These are phyloP conservation scores for Begonia fuchsioides DNA, from an alignment of 306 rosid genomes.

Conservation along the genomic window DNA sequence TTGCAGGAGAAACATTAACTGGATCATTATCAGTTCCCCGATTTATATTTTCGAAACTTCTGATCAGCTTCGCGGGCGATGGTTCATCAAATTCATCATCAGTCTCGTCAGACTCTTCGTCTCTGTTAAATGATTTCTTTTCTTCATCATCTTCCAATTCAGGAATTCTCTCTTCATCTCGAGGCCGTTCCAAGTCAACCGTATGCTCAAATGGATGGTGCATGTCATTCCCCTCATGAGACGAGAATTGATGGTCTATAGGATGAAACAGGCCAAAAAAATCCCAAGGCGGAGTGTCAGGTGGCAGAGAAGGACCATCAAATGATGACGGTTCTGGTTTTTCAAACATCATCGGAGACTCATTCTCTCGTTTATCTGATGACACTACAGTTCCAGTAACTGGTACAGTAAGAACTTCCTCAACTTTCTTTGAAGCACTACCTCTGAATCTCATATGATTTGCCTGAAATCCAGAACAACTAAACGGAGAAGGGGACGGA, in stretches of 20 bases:
- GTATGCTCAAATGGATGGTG: constrained; percentile 26
- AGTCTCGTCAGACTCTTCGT: constrained; percentile 57
- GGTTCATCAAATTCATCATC: constrained; percentile 89
- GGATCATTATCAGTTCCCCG: constrained; percentile 35
- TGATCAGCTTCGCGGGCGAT: constrained; percentile 42
- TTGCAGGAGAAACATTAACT: too few species aligned
- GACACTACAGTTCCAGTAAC: constrained; percentile 50
- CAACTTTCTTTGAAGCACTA: constrained; percentile 36
- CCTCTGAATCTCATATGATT: constrained; percentile 57
- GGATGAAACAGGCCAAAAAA: constrained; percentile 73
- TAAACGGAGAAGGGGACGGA: constrained; percentile 59
- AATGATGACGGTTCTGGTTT: constrained; percentile 25
- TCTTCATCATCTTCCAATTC: constrained; percentile 62
- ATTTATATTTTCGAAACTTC: constrained; percentile 58
- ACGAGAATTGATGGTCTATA: constrained; percentile 54
- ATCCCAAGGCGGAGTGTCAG: constrained; percentile 70
- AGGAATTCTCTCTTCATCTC: constrained; percentile 67
- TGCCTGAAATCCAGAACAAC: constrained; percentile 38
- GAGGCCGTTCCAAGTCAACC: constrained; percentile 29
- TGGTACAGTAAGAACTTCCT: constrained; percentile 49
- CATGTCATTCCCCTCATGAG: constrained; percentile 40
- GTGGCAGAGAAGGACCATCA: constrained; percentile 44
- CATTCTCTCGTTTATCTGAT: constrained; percentile 26
- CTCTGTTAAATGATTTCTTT: constrained; percentile 30
- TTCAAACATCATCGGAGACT: constrained; percentile 21